Percentiles rank a stretch among this genome's conserved stretches.
phyloP scores from a whole-genome alignment of 176 grass and related monocot species.

The Oryza rufipogon region DNA sequence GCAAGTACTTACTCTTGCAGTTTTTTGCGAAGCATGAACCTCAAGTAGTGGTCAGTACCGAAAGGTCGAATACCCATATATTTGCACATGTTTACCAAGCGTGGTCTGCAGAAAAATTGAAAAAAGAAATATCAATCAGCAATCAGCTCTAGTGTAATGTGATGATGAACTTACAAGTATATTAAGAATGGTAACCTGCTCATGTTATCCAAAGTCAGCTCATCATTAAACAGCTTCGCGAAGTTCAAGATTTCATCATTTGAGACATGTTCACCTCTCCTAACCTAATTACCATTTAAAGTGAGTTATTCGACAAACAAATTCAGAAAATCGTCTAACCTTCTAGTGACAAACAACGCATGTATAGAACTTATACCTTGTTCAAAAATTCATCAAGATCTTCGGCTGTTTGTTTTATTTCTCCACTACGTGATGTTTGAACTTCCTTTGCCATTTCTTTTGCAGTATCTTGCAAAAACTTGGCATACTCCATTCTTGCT shows the following conservation, averaged over 20 bases:
- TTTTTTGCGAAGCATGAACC: conserved; percentile 97
- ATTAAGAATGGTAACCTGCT: conserved; percentile 68
- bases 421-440: conserved; percentile 79
- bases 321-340: background rate
- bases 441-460: conserved; percentile 99
- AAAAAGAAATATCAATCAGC: background rate
- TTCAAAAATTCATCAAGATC: conserved; percentile 93
- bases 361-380: conserved; percentile 62
- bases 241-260: conserved; percentile 98
- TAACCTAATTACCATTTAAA: conserved; percentile 68
- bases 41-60: conserved; percentile 95
- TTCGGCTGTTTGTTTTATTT: conserved; percentile 93
- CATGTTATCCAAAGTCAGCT: conserved; percentile 99
- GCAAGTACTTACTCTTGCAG: conserved; percentile 75
- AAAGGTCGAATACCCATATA: conserved; percentile 98
- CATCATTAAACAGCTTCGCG: conserved; percentile 98
- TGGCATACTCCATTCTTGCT: conserved; percentile 94
- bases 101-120: conserved; percentile 63
- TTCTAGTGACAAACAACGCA: conserved; percentile 13
- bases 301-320: conserved; percentile 46
- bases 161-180: conserved; percentile 31
- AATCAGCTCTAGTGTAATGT: conserved; percentile 29
- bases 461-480: conserved; percentile 98
- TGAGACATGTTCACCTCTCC: conserved; percentile 80
- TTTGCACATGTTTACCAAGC: conserved; percentile 99